These are phyloP conservation scores for Penicillium chermesinum DNA, from an alignment of 495 filamentous ascomycete species.

Conservation along the genomic window DNA sequence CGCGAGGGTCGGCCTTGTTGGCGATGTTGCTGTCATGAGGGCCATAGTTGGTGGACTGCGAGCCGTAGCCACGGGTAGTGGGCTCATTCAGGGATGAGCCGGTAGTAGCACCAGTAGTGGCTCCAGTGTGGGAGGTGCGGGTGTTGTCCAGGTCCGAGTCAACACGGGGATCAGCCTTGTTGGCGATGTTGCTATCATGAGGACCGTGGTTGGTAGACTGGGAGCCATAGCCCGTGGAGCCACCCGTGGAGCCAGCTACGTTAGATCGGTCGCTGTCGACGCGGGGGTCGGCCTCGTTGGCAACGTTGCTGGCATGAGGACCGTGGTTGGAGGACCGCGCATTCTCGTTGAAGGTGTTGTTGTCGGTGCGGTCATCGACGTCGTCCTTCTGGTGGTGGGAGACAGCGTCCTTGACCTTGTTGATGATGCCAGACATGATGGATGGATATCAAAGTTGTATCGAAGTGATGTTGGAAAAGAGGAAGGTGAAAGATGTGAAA, in stretches of 20 bases:
- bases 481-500: background rate
- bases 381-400: conserved; percentile 29
- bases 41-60: background rate
- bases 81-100: background rate
- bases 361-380: background rate
- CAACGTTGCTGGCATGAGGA: background rate
- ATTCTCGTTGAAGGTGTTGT: background rate
- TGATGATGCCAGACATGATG: conserved; percentile 58
- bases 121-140: background rate
- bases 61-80: background rate
- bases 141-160: conserved; percentile 7
- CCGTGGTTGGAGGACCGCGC: background rate
- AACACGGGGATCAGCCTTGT: background rate
- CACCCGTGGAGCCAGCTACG: no score
- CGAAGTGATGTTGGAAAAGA: background rate
- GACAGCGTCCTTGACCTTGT: conserved; percentile 66
- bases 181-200: conserved; percentile 1
- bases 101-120: background rate
- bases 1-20: background rate
- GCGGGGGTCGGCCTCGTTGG: background rate
- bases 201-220: background rate
- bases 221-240: no score
- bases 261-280: background rate
- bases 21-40: background rate
- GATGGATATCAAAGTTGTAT: background rate